These are phyloP conservation scores for Aegle marmelos DNA, from an alignment of 345 rosid species.

Conservation along the genomic window DNA sequence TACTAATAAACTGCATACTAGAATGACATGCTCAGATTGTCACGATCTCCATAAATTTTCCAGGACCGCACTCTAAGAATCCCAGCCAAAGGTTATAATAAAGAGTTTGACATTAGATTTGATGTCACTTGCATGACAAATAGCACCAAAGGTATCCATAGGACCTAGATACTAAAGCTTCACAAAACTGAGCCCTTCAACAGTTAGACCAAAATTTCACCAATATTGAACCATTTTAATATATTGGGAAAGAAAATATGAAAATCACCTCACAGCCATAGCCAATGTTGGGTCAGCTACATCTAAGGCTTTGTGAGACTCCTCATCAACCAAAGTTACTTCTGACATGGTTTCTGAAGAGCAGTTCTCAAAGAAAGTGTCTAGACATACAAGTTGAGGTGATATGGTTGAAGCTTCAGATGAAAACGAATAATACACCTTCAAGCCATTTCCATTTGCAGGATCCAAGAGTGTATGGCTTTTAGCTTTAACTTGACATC, in stretches of 20 bases:
- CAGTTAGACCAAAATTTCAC: not conserved
- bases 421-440: slow-evolving; percentile 75
- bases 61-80: not conserved
- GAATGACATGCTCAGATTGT: not conserved
- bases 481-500: slow-evolving; percentile 64
- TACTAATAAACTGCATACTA: not conserved
- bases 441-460: slow-evolving; percentile 80
- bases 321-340: slow-evolving; percentile 64
- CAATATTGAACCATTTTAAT: not conserved
- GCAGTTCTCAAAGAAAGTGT: slow-evolving; percentile 69
- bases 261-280: slow-evolving; percentile 55
- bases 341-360: slow-evolving; percentile 54
- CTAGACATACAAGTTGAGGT: slow-evolving; percentile 57
- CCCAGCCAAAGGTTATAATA: not conserved
- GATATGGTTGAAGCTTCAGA: slow-evolving; percentile 67
- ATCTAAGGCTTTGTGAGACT: slow-evolving; percentile 42
- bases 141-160: not conserved
- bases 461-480: slow-evolving; percentile 67
- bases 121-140: not conserved
- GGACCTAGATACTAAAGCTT: not conserved
- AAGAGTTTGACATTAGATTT: not conserved
- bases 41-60: not conserved
- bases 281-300: slow-evolving; percentile 41
- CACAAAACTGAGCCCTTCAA: not conserved
- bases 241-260: not conserved